Percentiles rank a stretch among this genome's conserved stretches.
Evolutionary conservation across 176 grass and related monocot genomes (phyloP).

Genomic region (Phoenix roebelenii): DNA sequence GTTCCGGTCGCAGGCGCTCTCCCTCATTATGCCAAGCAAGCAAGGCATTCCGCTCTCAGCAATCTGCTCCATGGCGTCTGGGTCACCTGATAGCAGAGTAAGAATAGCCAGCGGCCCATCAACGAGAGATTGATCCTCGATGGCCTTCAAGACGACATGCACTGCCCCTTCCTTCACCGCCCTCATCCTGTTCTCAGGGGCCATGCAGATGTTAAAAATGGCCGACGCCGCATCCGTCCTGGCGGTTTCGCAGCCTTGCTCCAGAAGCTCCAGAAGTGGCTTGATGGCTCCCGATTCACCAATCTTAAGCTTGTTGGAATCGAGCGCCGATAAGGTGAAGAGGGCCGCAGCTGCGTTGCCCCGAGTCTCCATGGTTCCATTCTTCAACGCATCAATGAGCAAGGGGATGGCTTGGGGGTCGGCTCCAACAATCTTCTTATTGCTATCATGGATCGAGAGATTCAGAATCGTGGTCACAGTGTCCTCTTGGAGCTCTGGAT

Average conservation of each 20-base stretch:
- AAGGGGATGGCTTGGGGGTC: slow-evolving; percentile 48
- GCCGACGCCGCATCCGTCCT: slow-evolving; percentile 76
- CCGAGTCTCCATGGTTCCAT: slow-evolving; percentile 56
- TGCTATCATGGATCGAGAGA: slow-evolving; percentile 77
- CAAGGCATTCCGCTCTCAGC: slow-evolving; percentile 23
- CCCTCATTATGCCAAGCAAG: slow-evolving; percentile 53
- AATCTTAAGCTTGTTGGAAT: slow-evolving; percentile 75
- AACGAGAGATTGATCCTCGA: slow-evolving; percentile 36
- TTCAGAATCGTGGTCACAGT: slow-evolving; percentile 79
- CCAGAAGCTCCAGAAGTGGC: slow-evolving; percentile 63
- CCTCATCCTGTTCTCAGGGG: slow-evolving; percentile 51
- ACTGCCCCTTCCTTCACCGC: slow-evolving; percentile 41
- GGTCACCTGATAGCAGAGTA: slow-evolving; percentile 48
- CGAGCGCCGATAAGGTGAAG: slow-evolving; percentile 71
- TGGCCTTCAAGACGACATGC: slow-evolving; percentile 40
- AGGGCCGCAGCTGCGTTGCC: slow-evolving; percentile 73
- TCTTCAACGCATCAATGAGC: slow-evolving; percentile 54
- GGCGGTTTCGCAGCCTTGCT: slow-evolving; percentile 44
- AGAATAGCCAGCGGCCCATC: slow-evolving; percentile 66
- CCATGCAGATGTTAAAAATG: slow-evolving; percentile 61
- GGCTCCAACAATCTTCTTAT: slow-evolving; percentile 72
- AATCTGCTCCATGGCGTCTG: slow-evolving; percentile 57
- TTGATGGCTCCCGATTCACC: slow-evolving; percentile 45
- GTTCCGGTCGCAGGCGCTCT: slow-evolving; percentile 47
- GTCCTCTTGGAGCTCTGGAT: slow-evolving; percentile 62